phyloP scores from a whole-genome alignment of 106 monocot genomes.

The Platanthera guangdongensis region DNA sequence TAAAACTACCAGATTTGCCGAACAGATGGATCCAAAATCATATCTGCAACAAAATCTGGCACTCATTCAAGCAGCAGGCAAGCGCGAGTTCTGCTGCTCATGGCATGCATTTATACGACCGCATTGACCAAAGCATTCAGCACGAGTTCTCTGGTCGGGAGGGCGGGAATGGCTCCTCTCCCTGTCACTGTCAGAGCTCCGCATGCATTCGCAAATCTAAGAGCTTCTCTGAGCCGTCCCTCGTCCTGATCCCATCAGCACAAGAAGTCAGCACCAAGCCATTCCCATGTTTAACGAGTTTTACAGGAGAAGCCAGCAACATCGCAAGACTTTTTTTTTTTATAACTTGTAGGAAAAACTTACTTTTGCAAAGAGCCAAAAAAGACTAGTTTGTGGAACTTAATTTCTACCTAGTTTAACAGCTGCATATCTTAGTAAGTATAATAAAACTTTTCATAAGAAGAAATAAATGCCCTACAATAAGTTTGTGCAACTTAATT shows the following conservation, averaged over 20 bases:
- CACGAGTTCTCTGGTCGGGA: constrained; percentile 45
- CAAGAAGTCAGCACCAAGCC: neutral
- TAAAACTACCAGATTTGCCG: neutral
- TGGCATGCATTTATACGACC: constrained; percentile 10
- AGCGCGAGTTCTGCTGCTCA: neutral
- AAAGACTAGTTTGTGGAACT: too few relatives aligned
- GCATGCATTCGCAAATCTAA: constrained; percentile 49
- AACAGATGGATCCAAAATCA: neutral
- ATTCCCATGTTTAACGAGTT: neutral
- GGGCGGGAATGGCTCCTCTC: constrained; percentile 60
- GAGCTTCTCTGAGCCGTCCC: constrained; percentile 29
- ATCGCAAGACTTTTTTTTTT: too few relatives aligned
- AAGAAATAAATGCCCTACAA: too few relatives aligned
- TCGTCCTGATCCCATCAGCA: constrained; percentile 24
- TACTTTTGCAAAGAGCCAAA: too few relatives aligned
- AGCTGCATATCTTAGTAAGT: too few relatives aligned
- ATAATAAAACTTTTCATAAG: too few relatives aligned
- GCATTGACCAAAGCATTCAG: constrained; percentile 35
- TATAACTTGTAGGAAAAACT: too few relatives aligned
- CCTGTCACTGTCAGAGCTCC: constrained; percentile 56
- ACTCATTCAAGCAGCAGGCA: neutral
- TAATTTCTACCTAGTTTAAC: too few relatives aligned
- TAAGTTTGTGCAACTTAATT: too few relatives aligned
- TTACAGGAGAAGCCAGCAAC: neutral
- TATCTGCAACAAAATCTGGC: neutral